Percentiles rank a stretch among this genome's conserved stretches.
phyloP scores from a whole-genome alignment of 2,329 filamentous ascomycete genomes.

The Venturia nashicola region DNA sequence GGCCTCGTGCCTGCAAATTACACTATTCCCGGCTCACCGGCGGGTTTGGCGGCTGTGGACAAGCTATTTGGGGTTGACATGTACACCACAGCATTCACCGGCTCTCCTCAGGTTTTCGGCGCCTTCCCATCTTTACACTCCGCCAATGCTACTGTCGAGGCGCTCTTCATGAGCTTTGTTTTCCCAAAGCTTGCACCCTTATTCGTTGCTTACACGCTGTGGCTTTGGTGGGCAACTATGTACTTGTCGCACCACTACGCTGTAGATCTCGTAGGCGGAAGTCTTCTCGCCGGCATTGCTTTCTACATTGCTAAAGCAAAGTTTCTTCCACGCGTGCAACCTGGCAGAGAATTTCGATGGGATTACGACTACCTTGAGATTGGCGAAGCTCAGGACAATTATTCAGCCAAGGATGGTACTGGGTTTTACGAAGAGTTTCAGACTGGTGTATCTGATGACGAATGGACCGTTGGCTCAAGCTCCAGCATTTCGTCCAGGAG shows the following conservation, averaged over 20 bases:
- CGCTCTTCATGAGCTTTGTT: conserved; percentile 83
- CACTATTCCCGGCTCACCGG: conserved; percentile 78
- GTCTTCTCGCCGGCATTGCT: conserved; percentile 57
- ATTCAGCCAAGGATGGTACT: conserved; percentile 37
- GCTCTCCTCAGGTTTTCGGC: conserved; percentile 83
- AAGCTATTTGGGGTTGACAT: conserved; percentile 81
- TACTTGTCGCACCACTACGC: conserved; percentile 96
- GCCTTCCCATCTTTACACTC: conserved; percentile 91
- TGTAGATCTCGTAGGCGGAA: conserved; percentile 80
- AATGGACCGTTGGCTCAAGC: conserved; percentile 81
- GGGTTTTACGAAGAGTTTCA: conserved; percentile 35
- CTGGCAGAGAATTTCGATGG: conserved; percentile 81
- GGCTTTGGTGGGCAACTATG: conserved; percentile 99
- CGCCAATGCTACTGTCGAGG: conserved; percentile 77
- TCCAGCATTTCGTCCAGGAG: conserved; percentile 59
- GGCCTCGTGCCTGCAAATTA: conserved; percentile 86
- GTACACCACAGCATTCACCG: conserved; percentile 86
- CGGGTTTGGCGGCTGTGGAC: conserved; percentile 80
- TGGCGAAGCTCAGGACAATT: conserved; percentile 48
- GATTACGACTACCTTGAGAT: conserved; percentile 89
- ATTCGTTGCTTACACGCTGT: conserved; percentile 74
- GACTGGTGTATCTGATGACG: conserved; percentile 51
- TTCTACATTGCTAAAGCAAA: conserved; percentile 74
- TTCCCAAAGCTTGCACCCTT: conserved; percentile 73
- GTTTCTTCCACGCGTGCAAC: conserved; percentile 71